These are phyloP conservation scores for Trichophyton mentagrophytes DNA, from an alignment of 2,329 filamentous ascomycete genomes.

Conservation along the genomic window DNA sequence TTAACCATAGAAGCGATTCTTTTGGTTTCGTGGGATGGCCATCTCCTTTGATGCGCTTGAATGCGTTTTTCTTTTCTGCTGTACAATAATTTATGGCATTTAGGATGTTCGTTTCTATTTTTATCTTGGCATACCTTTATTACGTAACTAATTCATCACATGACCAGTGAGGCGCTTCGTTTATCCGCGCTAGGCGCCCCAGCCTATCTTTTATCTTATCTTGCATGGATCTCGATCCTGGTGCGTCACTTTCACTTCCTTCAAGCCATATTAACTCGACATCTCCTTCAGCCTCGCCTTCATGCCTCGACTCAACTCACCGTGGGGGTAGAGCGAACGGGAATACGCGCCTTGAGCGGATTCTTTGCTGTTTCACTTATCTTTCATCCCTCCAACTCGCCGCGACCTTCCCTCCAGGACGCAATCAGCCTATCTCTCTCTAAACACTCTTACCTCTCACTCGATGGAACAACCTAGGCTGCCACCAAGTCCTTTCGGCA, in stretches of 20 bases:
- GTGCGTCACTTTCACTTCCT: not conserved
- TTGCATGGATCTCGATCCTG: not conserved
- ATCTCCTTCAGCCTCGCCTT: not conserved
- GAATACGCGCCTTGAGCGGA: not conserved
- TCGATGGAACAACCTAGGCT: not conserved
- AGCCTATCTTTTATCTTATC: constrained; percentile 1
- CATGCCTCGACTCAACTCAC: not conserved
- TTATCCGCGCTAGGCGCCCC: not conserved
- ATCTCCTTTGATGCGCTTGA: not conserved
- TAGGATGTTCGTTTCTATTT: not conserved
- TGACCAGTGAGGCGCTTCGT: not conserved
- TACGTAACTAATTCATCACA: not conserved
- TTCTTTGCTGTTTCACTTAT: not conserved
- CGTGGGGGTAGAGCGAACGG: not conserved
- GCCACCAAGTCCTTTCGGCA: not conserved
- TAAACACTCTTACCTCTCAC: not conserved
- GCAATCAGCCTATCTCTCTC: not conserved
- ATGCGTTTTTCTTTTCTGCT: not conserved
- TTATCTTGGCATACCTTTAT: not conserved
- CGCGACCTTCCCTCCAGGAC: not conserved
- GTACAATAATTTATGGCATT: not conserved
- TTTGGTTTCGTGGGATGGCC: not conserved
- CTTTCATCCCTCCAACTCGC: not conserved
- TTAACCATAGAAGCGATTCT: constrained; percentile 3
- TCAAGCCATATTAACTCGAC: not conserved